Evolutionary conservation across 1,284 basidiomycete genomes (phyloP).

Genomic region (Malassezia globosa): DNA sequence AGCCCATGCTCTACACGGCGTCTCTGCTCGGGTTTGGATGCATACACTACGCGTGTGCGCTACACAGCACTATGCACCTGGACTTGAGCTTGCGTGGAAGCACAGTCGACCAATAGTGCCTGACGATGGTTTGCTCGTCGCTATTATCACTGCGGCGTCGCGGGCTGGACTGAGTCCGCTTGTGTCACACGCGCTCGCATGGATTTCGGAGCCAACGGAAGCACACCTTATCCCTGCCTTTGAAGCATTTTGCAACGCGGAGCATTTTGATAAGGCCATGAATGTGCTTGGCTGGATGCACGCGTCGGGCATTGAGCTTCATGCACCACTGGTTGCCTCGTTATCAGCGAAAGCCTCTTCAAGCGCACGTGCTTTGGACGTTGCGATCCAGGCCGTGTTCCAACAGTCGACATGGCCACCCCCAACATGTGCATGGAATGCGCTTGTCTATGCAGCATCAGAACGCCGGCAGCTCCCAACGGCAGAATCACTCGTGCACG

Average conservation of each 20-base stretch:
- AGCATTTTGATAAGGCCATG: constrained; percentile 22
- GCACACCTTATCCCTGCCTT: constrained; percentile 22
- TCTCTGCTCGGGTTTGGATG: constrained; percentile 27
- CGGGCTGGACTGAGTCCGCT: neutral
- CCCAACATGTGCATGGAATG: neutral
- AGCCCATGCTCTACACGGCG: constrained; percentile 15
- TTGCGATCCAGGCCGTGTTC: constrained; percentile 18
- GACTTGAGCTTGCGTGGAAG: constrained; percentile 29
- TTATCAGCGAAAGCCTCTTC: constrained; percentile 20
- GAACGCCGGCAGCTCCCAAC: neutral
- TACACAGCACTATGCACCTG: constrained; percentile 24
- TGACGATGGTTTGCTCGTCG: constrained; percentile 26
- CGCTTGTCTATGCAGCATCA: constrained; percentile 11
- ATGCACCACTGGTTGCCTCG: constrained; percentile 5
- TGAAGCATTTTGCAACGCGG: constrained; percentile 24
- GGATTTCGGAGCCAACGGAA: neutral
- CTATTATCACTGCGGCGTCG: constrained; percentile 16
- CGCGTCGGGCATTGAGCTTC: constrained; percentile 5
- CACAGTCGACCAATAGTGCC: constrained; percentile 17
- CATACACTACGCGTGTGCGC: constrained; percentile 26
- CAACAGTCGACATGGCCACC: neutral
- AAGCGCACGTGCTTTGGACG: constrained; percentile 5
- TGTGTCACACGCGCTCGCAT: neutral
- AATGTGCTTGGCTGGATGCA: constrained; percentile 12
- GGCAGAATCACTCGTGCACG: neutral